Percentiles rank a stretch among this genome's conserved stretches.
Conservation (phyloP, 192 early-diverging fungal genomes). For the Linnemannia zychae region DNA sequence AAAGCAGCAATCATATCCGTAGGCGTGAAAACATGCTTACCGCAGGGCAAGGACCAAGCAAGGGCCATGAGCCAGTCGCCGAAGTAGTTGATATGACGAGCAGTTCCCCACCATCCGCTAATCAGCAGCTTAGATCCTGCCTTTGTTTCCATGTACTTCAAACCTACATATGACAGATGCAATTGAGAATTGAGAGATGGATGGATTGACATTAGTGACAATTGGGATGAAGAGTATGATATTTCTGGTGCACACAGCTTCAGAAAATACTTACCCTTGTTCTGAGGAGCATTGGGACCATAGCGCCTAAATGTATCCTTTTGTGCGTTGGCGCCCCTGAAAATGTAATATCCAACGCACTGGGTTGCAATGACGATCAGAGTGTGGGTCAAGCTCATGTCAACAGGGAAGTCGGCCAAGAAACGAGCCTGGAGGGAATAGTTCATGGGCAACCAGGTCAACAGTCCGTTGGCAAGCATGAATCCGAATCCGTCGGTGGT, state of each 20-base stretch:
- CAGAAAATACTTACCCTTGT: slow-evolving; percentile 59
- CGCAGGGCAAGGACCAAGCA: slow-evolving; percentile 91
- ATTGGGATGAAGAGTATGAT: not conserved
- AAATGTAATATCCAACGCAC: slow-evolving; percentile 83
- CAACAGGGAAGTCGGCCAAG: slow-evolving; percentile 77
- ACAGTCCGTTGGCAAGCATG: slow-evolving; percentile 84
- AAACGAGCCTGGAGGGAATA: slow-evolving; percentile 94
- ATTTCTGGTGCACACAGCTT: too few relatives aligned
- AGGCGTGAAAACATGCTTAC: slow-evolving; percentile 1
- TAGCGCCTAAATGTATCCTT: slow-evolving; percentile 92
- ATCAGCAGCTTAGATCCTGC: slow-evolving; percentile 84
- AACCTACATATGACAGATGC: slow-evolving; percentile 55
- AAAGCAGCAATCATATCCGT: not conserved
- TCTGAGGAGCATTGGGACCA: slow-evolving; percentile 64
- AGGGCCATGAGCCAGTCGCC: slow-evolving; percentile 96
- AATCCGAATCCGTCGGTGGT: slow-evolving; percentile 97
- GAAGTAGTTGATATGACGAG: slow-evolving; percentile 95
- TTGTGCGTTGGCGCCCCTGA: slow-evolving; percentile 90
- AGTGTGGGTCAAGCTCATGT: slow-evolving; percentile 62
- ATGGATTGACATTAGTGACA: not conserved
- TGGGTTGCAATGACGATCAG: slow-evolving; percentile 68
- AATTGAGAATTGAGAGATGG: not conserved
- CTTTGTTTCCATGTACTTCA: slow-evolving; percentile 90
- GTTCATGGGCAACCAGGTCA: slow-evolving; percentile 93
- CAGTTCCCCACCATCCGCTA: slow-evolving; percentile 95